phyloP scores from a whole-genome alignment of 108 stramenopile genomes.

The Poteriospumella lacustris region DNA sequence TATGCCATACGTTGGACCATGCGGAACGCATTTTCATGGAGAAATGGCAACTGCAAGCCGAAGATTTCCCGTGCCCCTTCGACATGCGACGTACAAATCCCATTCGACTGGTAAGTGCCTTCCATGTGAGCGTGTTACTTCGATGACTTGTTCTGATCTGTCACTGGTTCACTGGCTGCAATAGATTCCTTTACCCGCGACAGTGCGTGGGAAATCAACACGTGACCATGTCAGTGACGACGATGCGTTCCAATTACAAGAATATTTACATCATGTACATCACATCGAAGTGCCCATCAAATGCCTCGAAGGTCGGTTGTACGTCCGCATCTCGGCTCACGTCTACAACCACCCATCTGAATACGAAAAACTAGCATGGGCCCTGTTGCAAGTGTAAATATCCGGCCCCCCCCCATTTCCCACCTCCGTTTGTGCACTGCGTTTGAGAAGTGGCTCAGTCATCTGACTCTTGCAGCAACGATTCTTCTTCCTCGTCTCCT shows the following conservation, averaged over 20 bases:
- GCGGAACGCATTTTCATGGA: neutral
- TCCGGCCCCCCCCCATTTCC: no score
- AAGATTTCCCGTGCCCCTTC: neutral
- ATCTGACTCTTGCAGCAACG: no score
- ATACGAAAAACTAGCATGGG: neutral
- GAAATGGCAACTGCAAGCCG: neutral
- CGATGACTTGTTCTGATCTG: neutral
- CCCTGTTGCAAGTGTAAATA: no score
- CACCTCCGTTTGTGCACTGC: no score
- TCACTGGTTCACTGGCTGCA: neutral
- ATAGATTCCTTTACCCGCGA: neutral
- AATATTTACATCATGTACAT: neutral
- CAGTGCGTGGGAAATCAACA: neutral
- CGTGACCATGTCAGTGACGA: neutral
- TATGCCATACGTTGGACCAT: neutral
- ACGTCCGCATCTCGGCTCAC: conserved; percentile 1
- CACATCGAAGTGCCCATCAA: conserved; percentile 6
- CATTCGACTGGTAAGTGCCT: neutral
- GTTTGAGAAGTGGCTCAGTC: no score
- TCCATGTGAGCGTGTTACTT: neutral
- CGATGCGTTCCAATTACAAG: conserved; percentile 15
- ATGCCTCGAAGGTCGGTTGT: neutral
- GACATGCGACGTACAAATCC: neutral
- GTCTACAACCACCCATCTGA: neutral
- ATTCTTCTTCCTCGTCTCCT: neutral